These are phyloP conservation scores for Pochonia chlamydosporia DNA, from an alignment of 2,329 filamentous ascomycete genomes.

Conservation along the genomic window DNA sequence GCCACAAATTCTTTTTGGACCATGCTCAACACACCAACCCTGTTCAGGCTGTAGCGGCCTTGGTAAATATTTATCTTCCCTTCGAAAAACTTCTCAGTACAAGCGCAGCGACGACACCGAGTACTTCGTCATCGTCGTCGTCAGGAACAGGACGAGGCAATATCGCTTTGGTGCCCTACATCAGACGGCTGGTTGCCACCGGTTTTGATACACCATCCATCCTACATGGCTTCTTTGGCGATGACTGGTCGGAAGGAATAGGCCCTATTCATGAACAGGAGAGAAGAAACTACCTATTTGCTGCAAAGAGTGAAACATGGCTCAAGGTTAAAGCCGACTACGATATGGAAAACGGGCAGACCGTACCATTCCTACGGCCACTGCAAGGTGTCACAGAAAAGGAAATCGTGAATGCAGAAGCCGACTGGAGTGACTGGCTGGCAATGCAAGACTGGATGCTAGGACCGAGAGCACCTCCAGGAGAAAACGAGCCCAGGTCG, in stretches of 20 bases:
- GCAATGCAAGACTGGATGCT: constrained; percentile 99
- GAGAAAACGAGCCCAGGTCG: constrained; percentile 18
- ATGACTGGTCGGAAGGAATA: constrained; percentile 78
- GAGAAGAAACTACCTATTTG: constrained; percentile 89
- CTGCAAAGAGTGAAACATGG: constrained; percentile 90
- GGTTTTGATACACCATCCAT: constrained; percentile 83
- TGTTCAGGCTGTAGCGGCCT: constrained; percentile 83
- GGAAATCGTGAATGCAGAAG: constrained; percentile 79
- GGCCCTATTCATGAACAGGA: constrained; percentile 83
- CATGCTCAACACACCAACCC: constrained; percentile 77
- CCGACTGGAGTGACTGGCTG: constrained; percentile 88
- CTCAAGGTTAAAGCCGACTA: constrained; percentile 83
- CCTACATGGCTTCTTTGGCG: constrained; percentile 95
- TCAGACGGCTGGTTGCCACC: constrained; percentile 83
- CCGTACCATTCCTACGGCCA: constrained; percentile 79
- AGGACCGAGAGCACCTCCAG: constrained; percentile 64
- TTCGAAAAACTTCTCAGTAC: constrained; percentile 58
- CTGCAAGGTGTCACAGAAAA: constrained; percentile 69
- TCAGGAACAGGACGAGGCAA: constrained; percentile 11
- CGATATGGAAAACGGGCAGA: constrained; percentile 78
- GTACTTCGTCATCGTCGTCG: neutral
- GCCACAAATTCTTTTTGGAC: constrained; percentile 86
- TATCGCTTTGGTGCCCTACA: constrained; percentile 66
- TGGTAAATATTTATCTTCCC: constrained; percentile 86
- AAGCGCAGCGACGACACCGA: constrained; percentile 10